A percentile compares a stretch with the other conserved stretches of the same genome.
Evolutionary conservation across 495 filamentous ascomycete species (phyloP).

Genomic region (Tuber aestivum): DNA sequence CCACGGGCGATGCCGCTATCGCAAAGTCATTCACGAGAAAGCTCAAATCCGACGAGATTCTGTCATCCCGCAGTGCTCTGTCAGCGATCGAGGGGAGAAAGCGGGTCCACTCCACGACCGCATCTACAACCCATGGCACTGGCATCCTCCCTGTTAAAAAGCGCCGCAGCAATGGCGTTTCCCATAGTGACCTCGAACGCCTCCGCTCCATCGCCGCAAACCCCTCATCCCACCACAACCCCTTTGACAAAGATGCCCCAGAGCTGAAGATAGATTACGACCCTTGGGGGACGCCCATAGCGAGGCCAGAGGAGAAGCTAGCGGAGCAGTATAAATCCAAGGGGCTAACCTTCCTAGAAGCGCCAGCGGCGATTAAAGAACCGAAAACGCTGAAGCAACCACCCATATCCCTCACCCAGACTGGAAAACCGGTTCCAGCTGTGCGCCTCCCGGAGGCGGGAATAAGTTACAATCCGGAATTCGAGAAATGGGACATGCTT

Average conservation of each 20-base stretch:
- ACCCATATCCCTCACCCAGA: slow-evolving; percentile 71
- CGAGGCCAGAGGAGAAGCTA: slow-evolving; percentile 47
- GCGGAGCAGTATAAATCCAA: slow-evolving; percentile 42
- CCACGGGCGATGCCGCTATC: slow-evolving; percentile 58
- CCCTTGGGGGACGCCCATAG: slow-evolving; percentile 61
- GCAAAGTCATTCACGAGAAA: slow-evolving; percentile 57
- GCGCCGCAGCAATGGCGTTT: slow-evolving; percentile 66
- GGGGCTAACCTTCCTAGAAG: slow-evolving; percentile 56
- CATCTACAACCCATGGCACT: slow-evolving; percentile 39
- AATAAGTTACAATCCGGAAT: slow-evolving; percentile 84
- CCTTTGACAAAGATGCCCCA: not conserved
- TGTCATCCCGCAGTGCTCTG: slow-evolving; percentile 73
- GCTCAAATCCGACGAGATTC: slow-evolving; percentile 83
- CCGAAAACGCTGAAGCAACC: slow-evolving; percentile 69
- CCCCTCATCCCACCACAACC: not conserved
- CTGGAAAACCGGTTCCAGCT: slow-evolving; percentile 69
- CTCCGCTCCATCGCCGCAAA: slow-evolving; percentile 63
- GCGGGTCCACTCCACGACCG: slow-evolving; percentile 53
- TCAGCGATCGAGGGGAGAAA: slow-evolving; percentile 71
- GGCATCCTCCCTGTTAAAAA: slow-evolving; percentile 72
- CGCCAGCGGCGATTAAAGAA: slow-evolving; percentile 59
- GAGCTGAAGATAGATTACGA: slow-evolving; percentile 58
- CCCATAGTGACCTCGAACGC: slow-evolving; percentile 68
- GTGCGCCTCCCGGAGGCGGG: slow-evolving; percentile 71
- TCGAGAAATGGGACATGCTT: slow-evolving; percentile 73